Conservation (phyloP, 2,329 filamentous ascomycete species). For the Pyrenophora graminea region DNA sequence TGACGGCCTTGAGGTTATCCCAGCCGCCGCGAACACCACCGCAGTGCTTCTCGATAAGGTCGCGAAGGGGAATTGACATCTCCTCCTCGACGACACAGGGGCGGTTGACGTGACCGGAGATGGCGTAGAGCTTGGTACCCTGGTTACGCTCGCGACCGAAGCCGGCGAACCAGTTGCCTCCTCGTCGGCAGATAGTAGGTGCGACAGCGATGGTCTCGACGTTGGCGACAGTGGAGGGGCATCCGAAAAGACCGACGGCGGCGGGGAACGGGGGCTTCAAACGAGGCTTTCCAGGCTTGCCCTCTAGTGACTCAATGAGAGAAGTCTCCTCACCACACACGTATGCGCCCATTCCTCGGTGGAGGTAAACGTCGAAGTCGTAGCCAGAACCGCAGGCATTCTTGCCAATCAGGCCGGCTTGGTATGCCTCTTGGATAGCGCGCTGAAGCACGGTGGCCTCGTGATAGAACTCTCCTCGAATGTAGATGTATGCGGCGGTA, state of each 20-base stretch:
- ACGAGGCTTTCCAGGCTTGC: constrained; percentile 97
- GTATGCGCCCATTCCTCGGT: constrained; percentile 96
- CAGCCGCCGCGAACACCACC: constrained; percentile 94
- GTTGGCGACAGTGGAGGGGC: constrained; percentile 96
- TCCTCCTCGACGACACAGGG: constrained; percentile 97
- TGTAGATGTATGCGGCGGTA: constrained; percentile 98
- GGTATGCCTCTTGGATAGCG: constrained; percentile 97
- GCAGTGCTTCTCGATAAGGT: constrained; percentile 98
- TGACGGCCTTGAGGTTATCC: constrained; percentile 95
- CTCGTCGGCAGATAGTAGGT: constrained; percentile 92
- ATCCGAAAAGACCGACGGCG: constrained; percentile 95
- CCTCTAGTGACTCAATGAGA: constrained; percentile 95
- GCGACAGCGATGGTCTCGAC: constrained; percentile 96
- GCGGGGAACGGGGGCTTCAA: constrained; percentile 98
- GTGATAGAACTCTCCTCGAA: constrained; percentile 96
- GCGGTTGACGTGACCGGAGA: constrained; percentile 98
- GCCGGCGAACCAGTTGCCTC: constrained; percentile 86
- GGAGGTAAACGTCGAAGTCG: constrained; percentile 95
- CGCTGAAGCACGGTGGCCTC: constrained; percentile 92
- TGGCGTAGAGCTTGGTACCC: constrained; percentile 97
- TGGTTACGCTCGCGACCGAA: constrained; percentile 96
- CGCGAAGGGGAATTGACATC: constrained; percentile 95
- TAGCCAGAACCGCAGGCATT: constrained; percentile 97
- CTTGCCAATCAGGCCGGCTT: constrained; percentile 93
- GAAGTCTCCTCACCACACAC: constrained; percentile 98